Evolutionary conservation across 495 filamentous ascomycete species (phyloP).

Genomic region (Paragyromitra xinjiangensis): DNA sequence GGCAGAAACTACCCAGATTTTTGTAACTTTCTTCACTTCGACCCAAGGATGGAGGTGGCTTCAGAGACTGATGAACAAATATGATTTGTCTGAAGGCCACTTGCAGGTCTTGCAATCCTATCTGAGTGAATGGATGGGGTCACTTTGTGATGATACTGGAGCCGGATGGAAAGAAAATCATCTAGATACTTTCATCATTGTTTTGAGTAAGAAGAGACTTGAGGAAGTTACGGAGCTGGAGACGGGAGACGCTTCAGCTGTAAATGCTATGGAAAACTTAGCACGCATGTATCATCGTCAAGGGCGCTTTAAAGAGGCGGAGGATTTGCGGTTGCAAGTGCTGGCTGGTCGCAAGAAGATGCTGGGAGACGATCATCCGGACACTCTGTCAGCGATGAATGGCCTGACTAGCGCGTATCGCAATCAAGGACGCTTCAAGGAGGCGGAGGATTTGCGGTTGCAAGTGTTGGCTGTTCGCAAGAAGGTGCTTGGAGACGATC

Average conservation of each 20-base stretch:
- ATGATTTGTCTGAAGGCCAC: not conserved
- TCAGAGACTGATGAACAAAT: not conserved
- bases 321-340: constrained; percentile 30
- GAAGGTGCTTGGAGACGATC: constrained; percentile 54
- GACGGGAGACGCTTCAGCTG: constrained; percentile 48
- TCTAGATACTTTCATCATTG: constrained; percentile 3
- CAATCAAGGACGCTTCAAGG: constrained; percentile 35
- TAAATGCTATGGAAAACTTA: constrained; percentile 55
- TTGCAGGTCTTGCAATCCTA: constrained; percentile 21
- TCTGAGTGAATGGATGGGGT: constrained; percentile 17
- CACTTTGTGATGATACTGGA: not conserved
- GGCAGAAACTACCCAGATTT: not conserved
- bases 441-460: constrained; percentile 45
- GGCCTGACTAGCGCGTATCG: constrained; percentile 57
- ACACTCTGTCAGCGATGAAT: constrained; percentile 55
- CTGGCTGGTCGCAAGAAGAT: constrained; percentile 41
- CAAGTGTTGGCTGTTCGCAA: constrained; percentile 37
- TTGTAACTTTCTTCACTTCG: constrained; percentile 17
- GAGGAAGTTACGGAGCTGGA: constrained; percentile 29
- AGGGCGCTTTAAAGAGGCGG: constrained; percentile 32
- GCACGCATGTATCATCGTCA: constrained; percentile 52
- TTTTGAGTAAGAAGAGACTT: not conserved
- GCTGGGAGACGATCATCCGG: constrained; percentile 56
- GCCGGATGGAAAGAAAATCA: not conserved
- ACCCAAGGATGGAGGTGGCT: constrained; percentile 25